Percentiles rank a stretch among this genome's conserved stretches.
Conservation (phyloP, 768 basidiomycete species). For the Multifurca ochricompacta region DNA sequence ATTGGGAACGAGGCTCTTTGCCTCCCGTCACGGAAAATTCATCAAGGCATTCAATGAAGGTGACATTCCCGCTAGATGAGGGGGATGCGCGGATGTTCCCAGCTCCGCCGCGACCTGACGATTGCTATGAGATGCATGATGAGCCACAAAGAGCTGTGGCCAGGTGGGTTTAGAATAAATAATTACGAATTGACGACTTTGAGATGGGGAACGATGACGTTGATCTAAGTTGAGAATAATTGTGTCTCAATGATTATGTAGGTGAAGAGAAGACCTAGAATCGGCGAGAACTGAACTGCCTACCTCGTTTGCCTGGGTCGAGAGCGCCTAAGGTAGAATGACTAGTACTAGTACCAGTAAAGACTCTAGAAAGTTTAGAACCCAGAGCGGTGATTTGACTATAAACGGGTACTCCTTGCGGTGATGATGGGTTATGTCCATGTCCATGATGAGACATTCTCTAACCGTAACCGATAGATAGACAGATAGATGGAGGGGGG, state of each 20-base stretch:
- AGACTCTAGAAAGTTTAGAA: neutral
- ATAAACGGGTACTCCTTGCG: neutral
- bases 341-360: neutral
- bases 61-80: neutral
- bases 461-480: too few species aligned
- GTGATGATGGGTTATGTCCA: neutral
- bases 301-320: neutral
- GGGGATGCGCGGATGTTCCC: conserved; percentile 8
- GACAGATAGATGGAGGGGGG: neutral
- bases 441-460: too few species aligned
- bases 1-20: neutral
- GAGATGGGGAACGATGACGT: neutral
- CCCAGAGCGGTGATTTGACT: neutral
- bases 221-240: neutral
- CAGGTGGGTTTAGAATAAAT: neutral
- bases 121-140: neutral
- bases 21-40: neutral
- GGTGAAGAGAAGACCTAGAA: too few species aligned
- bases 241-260: neutral
- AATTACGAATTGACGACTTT: neutral
- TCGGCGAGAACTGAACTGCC: too few species aligned
- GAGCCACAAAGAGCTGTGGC: neutral
- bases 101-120: conserved; percentile 9
- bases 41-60: neutral
- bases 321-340: neutral